Evolutionary conservation across 1,139 yeast genomes (phyloP), one percentile per base, ranked within the genome.

Genomic region (Geotrichum macrosporum): DNA sequence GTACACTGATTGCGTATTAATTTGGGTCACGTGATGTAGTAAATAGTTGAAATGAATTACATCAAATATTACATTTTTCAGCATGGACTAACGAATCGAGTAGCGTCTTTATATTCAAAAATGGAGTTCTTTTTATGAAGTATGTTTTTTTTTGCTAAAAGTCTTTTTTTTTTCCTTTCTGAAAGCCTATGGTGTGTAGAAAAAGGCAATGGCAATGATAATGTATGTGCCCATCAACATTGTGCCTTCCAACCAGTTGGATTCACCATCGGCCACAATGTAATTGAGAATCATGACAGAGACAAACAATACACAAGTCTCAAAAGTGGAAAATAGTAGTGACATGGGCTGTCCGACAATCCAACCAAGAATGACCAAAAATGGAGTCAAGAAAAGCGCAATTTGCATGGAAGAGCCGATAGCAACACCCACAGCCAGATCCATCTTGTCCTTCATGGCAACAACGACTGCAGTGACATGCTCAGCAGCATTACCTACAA

Each of bases 401-500:
- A 92, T 88, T 68, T 92, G 98, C 66, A 92, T 77, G 3, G 96
- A 87, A 3, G 95, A 84, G n/a, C 98, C 98, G 54, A 92, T 81
- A 8, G 98, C 97, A 42, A 92, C 97, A 48, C 96, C 95, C 57
- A 94, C 78, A 9, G 98, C 96, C 55, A 92, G 76, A 65, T 92
- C 97, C 96, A 94, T 92, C 69, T 94, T 92, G 68, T 92, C 87
- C 68, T 88, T 88, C 77, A 82, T 79, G 24, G 98, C 97, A 42
- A 92, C 97, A 53, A 87, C 77, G 41, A 92, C 84, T 2, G 97
- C 96, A 15, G 97, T 92, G 42, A 86, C 97, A 65, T 92, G 98
- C 68, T 92, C 98, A 12, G 98, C 97, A 1, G 98, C 98, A 61
- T 92, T 92, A 50, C 98, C 98, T 26, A 92, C 97, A 54, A 94